phyloP scores from a whole-genome alignment of 2,329 filamentous ascomycete species.

The Colletotrichum falcatum region DNA sequence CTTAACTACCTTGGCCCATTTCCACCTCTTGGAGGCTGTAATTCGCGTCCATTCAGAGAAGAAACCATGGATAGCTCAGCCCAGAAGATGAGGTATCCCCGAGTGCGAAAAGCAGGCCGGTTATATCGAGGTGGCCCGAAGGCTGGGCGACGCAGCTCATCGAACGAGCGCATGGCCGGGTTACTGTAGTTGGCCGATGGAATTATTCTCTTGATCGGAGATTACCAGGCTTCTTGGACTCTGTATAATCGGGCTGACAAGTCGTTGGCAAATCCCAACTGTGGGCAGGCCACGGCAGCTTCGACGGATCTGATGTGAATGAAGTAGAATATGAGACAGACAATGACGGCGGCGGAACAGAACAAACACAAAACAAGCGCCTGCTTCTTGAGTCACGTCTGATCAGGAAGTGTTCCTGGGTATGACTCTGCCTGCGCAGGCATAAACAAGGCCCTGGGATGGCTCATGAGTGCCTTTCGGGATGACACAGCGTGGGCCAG shows the following conservation, averaged over 20 bases:
- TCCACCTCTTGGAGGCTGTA: not conserved
- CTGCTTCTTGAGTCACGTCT: conserved; percentile 31
- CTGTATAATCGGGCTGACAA: not conserved
- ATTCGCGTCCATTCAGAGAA: not conserved
- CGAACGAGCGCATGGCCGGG: no score
- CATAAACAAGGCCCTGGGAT: conserved; percentile 15
- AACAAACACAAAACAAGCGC: conserved; percentile 31
- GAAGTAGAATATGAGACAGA: conserved; percentile 18
- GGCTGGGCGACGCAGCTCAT: not conserved
- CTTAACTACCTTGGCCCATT: not conserved
- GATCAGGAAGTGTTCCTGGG: conserved; percentile 20
- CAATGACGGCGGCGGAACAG: conserved; percentile 14
- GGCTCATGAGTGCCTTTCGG: conserved; percentile 24
- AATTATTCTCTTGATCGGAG: not conserved
- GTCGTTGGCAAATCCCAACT: not conserved
- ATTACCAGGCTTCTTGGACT: not conserved
- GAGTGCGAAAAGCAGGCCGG: not conserved
- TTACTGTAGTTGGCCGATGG: not conserved
- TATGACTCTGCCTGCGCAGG: not conserved
- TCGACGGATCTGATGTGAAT: conserved; percentile 4
- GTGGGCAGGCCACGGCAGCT: not conserved
- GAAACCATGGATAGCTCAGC: not conserved
- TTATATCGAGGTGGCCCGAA: not conserved
- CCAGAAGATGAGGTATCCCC: not conserved
- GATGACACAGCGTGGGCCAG: conserved; percentile 38